Percentiles rank a stretch among this genome's conserved stretches.
Conservation (phyloP, 176 grass and related monocot species). For the Bolboschoenus planiculmis region DNA sequence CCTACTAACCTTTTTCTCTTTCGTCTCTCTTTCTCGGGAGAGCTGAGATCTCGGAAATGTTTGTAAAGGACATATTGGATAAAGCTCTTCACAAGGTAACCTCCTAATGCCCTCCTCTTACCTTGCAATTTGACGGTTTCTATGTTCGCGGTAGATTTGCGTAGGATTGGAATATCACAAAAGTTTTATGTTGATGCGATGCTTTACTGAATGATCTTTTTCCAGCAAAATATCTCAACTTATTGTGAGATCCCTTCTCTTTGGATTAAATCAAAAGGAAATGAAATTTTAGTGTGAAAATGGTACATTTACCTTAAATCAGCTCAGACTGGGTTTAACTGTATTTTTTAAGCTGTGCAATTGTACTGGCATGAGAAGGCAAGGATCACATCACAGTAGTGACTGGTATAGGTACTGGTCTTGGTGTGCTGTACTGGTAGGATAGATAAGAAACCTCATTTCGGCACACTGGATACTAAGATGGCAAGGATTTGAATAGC, state of each 20-base stretch:
- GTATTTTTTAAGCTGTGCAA: neutral
- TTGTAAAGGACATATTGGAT: slow-evolving; percentile 45
- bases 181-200: neutral
- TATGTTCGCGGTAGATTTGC: neutral
- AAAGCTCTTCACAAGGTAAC: slow-evolving; percentile 50
- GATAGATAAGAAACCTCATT: neutral
- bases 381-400: neutral
- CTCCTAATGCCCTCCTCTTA: neutral
- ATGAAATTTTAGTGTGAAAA: neutral
- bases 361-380: neutral
- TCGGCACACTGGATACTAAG: neutral
- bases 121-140: neutral
- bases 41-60: slow-evolving; percentile 35
- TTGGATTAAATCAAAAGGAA: neutral
- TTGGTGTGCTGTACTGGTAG: neutral
- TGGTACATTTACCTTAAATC: neutral
- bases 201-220: neutral
- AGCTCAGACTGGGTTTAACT: neutral
- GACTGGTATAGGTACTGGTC: neutral
- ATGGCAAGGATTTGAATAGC: neutral
- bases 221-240: neutral
- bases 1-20: neutral
- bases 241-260: neutral
- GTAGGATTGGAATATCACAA: neutral
- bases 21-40: slow-evolving; percentile 11